Evolutionary conservation across 2,329 filamentous ascomycete genomes (phyloP).

Genomic region (Cryphonectria japonica): DNA sequence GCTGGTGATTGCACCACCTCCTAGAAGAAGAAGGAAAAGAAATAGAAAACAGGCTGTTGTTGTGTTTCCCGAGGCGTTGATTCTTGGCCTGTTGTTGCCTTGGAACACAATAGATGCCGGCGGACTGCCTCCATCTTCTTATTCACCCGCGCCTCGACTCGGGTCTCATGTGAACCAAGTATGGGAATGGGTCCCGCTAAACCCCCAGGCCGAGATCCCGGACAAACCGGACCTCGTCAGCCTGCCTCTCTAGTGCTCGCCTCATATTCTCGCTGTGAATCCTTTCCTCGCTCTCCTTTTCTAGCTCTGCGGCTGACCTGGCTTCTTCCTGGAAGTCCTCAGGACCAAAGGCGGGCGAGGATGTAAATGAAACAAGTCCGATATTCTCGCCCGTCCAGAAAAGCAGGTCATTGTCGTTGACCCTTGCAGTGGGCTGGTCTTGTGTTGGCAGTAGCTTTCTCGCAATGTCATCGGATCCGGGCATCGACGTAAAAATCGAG

Average conservation of each 20-base stretch:
- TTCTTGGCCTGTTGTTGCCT: neutral
- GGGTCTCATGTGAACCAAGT: slow-evolving; percentile 1
- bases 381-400: slow-evolving; percentile 89
- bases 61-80: neutral
- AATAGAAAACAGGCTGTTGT: slow-evolving; percentile 3
- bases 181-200: slow-evolving; percentile 24
- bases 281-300: slow-evolving; percentile 59
- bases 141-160: slow-evolving; percentile 1
- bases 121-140: neutral
- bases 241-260: slow-evolving; percentile 73
- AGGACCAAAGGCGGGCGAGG: slow-evolving; percentile 50
- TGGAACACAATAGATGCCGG: neutral
- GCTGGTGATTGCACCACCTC: slow-evolving; percentile 6
- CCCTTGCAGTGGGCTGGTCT: slow-evolving; percentile 30
- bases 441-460: slow-evolving; percentile 75
- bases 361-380: slow-evolving; percentile 70
- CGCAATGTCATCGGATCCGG: slow-evolving; percentile 70
- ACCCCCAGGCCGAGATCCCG: slow-evolving; percentile 61
- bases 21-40: neutral
- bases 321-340: slow-evolving; percentile 55
- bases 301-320: slow-evolving; percentile 50
- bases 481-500: slow-evolving; percentile 57
- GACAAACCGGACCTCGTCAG: slow-evolving; percentile 77
- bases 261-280: slow-evolving; percentile 74
- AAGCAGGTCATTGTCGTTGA: slow-evolving; percentile 70